Conservation (phyloP, 192 early-diverging fungal genomes). For the Phycomyces nitens region DNA sequence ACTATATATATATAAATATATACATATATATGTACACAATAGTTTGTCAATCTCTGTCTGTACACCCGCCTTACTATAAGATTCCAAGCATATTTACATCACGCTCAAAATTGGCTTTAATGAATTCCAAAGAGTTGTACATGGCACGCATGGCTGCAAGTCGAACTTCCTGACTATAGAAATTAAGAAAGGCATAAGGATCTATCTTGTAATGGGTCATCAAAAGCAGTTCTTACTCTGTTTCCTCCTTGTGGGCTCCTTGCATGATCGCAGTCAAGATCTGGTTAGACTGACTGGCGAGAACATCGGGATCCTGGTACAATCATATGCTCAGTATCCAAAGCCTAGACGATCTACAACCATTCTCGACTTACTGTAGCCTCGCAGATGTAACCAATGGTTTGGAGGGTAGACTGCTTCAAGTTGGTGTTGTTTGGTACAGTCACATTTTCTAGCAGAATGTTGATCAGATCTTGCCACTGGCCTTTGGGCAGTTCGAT, state of each 20-base stretch:
- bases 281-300: constrained; percentile 77
- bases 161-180: constrained; percentile 73
- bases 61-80: neutral
- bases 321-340: constrained; percentile 3
- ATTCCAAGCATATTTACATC: constrained; percentile 49
- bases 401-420: constrained; percentile 78
- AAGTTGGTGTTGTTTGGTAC: constrained; percentile 64
- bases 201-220: too few species aligned
- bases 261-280: constrained; percentile 94
- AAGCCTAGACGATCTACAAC: too few species aligned
- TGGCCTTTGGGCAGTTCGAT: constrained; percentile 85
- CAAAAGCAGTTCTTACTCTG: too few species aligned
- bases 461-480: constrained; percentile 86
- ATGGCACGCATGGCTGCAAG: constrained; percentile 86
- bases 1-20: constrained; percentile 34
- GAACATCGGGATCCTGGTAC: constrained; percentile 69
- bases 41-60: neutral
- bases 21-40: neutral
- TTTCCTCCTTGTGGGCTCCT: constrained; percentile 92
- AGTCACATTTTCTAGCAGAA: constrained; percentile 73
- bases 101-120: constrained; percentile 87
- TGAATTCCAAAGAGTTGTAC: constrained; percentile 94
- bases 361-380: constrained; percentile 56
- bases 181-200: too few species aligned
- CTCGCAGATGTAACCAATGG: constrained; percentile 95